Percentiles rank a stretch among this genome's conserved stretches.
Evolutionary conservation across 2,329 filamentous ascomycete genomes (phyloP).

Genomic region (Ascocoryne sarcoides): DNA sequence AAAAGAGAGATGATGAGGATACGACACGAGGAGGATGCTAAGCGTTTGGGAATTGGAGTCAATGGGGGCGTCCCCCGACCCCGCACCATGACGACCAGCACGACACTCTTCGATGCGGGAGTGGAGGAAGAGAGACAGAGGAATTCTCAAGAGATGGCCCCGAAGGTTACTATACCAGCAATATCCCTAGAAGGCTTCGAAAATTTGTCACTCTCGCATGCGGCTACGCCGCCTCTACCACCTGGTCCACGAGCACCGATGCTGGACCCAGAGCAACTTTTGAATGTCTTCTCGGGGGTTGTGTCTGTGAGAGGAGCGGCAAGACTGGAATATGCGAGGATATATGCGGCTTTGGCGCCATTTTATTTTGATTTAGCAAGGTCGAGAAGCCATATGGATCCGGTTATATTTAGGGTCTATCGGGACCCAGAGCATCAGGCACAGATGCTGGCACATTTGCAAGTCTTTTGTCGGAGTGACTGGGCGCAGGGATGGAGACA

Average conservation of each 20-base stretch:
- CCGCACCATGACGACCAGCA: conserved; percentile 30
- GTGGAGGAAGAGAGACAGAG: conserved; percentile 53
- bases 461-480: conserved; percentile 72
- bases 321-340: conserved; percentile 79
- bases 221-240: conserved; percentile 29
- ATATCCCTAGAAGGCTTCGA: conserved; percentile 65
- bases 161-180: conserved; percentile 17
- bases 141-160: conserved; percentile 25
- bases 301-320: conserved; percentile 78
- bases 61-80: conserved; percentile 21
- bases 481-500: conserved; percentile 64
- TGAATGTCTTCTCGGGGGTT: conserved; percentile 61
- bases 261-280: conserved; percentile 52
- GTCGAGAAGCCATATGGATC: conserved; percentile 67
- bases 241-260: conserved; percentile 31
- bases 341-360: conserved; percentile 80
- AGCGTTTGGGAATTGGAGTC: conserved; percentile 25
- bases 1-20: conserved; percentile 49
- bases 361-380: conserved; percentile 78
- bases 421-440: conserved; percentile 85
- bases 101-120: conserved; percentile 67
- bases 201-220: conserved; percentile 49
- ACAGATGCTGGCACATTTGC: conserved; percentile 75
- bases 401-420: conserved; percentile 78
- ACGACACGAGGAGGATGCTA: conserved; percentile 29